These are phyloP conservation scores for Solanum hybrid DNA, from an alignment of 305 asterid species.

Conservation along the genomic window DNA sequence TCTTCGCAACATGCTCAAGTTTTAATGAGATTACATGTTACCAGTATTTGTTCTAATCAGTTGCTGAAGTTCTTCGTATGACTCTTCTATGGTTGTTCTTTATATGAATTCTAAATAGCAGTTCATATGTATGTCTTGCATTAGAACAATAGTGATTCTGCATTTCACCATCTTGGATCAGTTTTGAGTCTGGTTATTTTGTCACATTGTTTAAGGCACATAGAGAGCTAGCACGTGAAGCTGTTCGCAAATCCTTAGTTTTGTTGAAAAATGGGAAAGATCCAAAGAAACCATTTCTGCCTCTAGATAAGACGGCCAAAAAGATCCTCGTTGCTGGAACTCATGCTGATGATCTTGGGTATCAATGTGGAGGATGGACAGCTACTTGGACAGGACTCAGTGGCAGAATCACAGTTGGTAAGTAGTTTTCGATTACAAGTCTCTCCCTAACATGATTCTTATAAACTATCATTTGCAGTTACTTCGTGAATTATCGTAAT, in stretches of 20 bases:
- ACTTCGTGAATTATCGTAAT: neutral
- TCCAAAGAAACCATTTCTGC: constrained; percentile 62
- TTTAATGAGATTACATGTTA: neutral
- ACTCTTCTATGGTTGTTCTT: neutral
- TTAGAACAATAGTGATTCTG: neutral
- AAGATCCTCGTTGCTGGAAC: constrained; percentile 61
- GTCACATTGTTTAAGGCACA: constrained; percentile 42
- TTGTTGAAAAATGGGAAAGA: constrained; percentile 77
- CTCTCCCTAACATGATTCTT: neutral
- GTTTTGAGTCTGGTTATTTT: neutral
- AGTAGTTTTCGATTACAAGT: neutral
- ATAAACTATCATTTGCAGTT: neutral
- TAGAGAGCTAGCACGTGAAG: constrained; percentile 67
- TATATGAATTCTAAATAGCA: neutral
- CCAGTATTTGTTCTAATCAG: neutral
- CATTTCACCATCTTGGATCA: neutral
- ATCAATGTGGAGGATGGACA: constrained; percentile 96
- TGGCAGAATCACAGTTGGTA: constrained; percentile 72
- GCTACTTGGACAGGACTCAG: constrained; percentile 63
- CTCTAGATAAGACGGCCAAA: constrained; percentile 53
- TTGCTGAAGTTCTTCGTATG: neutral
- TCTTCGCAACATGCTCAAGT: neutral
- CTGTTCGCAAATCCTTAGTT: constrained; percentile 78
- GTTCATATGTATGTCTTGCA: neutral
- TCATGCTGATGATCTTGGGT: constrained; percentile 89